Evolutionary conservation across 352 stramenopile species (phyloP).

Genomic region (Pythium aquatile): DNA sequence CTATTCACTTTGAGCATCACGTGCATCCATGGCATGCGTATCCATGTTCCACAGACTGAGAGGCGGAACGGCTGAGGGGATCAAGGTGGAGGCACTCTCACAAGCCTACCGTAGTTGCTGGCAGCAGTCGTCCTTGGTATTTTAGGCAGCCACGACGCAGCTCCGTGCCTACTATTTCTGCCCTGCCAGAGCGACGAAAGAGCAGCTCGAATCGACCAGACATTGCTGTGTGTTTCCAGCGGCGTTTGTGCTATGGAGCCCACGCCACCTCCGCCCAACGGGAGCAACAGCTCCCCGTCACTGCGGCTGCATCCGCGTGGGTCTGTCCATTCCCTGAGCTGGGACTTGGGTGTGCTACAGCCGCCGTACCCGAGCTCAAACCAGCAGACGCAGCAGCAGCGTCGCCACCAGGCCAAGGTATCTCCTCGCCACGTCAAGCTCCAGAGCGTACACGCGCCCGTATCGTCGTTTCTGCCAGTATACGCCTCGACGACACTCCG

Average conservation of each 20-base stretch:
- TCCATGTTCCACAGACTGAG: neutral
- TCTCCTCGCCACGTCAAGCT: slow-evolving; percentile 37
- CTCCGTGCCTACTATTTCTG: neutral
- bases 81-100: too few relatives aligned
- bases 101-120: too few relatives aligned
- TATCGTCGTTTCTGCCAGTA: slow-evolving; percentile 4
- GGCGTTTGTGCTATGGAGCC: slow-evolving; percentile 13
- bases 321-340: neutral
- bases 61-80: neutral
- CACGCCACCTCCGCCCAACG: slow-evolving; percentile 2
- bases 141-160: neutral
- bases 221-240: neutral
- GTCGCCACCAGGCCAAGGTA: slow-evolving; percentile 19
- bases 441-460: slow-evolving; percentile 26
- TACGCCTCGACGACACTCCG: slow-evolving; percentile 29
- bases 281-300: neutral
- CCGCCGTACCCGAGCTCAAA: neutral
- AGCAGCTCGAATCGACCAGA: neutral
- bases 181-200: neutral
- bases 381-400: slow-evolving; percentile 1
- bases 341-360: neutral
- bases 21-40: neutral
- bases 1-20: neutral
- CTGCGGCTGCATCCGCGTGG: slow-evolving; percentile 10
- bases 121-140: neutral